Evolutionary conservation across 1,284 basidiomycete genomes (phyloP).

Genomic region (Ustilago crameri): DNA sequence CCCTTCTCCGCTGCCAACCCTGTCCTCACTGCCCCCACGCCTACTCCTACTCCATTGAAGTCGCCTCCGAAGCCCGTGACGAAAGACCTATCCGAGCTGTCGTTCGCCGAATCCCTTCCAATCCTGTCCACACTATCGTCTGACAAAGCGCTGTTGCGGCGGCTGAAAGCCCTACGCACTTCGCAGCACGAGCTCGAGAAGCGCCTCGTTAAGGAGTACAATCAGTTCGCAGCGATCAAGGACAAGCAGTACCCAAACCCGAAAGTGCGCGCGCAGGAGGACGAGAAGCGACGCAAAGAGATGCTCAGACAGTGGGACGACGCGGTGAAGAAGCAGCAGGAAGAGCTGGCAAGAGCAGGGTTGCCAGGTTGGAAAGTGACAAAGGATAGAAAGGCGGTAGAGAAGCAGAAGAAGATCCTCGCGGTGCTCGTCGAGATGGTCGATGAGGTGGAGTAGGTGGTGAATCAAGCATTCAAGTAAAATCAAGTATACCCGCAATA

Average conservation of each 20-base stretch:
- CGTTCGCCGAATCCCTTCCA: slow-evolving; percentile 31
- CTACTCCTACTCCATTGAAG: slow-evolving; percentile 5
- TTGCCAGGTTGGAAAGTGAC: slow-evolving; percentile 16
- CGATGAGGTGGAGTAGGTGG: slow-evolving; percentile 11
- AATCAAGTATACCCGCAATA: too few species aligned
- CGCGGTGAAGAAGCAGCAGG: slow-evolving; percentile 20
- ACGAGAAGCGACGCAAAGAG: slow-evolving; percentile 9
- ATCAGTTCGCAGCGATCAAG: slow-evolving; percentile 10
- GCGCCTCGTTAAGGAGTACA: slow-evolving; percentile 21
- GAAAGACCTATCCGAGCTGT: slow-evolving; percentile 22
- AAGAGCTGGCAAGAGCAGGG: slow-evolving; percentile 11
- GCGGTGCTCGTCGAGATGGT: slow-evolving; percentile 34
- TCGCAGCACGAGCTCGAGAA: slow-evolving; percentile 34
- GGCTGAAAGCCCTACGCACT: slow-evolving; percentile 8
- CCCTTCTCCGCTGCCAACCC: slow-evolving; percentile 17
- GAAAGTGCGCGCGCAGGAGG: slow-evolving; percentile 16
- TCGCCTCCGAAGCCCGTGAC: slow-evolving; percentile 6
- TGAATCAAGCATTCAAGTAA: background rate
- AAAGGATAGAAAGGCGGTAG: slow-evolving; percentile 10
- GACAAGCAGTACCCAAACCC: slow-evolving; percentile 32
- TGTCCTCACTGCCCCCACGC: slow-evolving; percentile 9
- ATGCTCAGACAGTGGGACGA: slow-evolving; percentile 31
- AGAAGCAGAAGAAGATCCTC: slow-evolving; percentile 28
- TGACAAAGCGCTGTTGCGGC: slow-evolving; percentile 17
- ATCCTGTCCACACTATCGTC: slow-evolving; percentile 30